Evolutionary conservation across 192 early-diverging fungal species (phyloP).

Genomic region (Gryganskiella cystojenkinii): DNA sequence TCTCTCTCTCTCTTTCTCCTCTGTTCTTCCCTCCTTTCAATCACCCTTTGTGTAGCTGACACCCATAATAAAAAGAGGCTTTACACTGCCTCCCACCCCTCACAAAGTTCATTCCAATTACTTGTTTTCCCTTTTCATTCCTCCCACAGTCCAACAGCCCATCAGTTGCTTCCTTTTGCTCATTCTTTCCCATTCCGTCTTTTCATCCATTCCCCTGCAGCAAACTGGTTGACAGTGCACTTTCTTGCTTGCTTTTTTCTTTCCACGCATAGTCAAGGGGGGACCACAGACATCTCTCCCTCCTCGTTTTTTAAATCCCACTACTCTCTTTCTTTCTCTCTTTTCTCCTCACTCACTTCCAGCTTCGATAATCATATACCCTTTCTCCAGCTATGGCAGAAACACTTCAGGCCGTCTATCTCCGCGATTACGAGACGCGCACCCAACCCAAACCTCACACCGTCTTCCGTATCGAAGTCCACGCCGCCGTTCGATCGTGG

Average conservation of each 20-base stretch:
- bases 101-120: too few species aligned
- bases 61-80: too few species aligned
- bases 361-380: neutral
- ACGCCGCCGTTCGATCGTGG: constrained; percentile 86
- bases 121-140: too few species aligned
- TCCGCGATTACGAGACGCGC: constrained; percentile 64
- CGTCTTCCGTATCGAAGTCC: constrained; percentile 78
- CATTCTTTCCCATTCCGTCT: constrained; percentile 4
- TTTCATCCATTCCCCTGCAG: neutral
- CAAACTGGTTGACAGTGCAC: constrained; percentile 1
- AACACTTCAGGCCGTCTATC: constrained; percentile 65
- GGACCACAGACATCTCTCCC: neutral
- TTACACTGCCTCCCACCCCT: too few species aligned
- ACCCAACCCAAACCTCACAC: constrained; percentile 71
- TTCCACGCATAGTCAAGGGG: constrained; percentile 32
- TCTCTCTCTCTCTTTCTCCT: neutral
- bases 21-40: neutral
- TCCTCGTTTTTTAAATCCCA: neutral
- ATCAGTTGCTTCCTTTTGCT: too few species aligned
- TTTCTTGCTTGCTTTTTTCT: neutral
- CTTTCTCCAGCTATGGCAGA: constrained; percentile 59
- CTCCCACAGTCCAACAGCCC: too few species aligned
- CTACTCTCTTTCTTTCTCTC: constrained; percentile 1
- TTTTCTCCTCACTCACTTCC: neutral
- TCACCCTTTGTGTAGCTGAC: too few species aligned